Evolutionary conservation across 768 basidiomycete species (phyloP), one percentile per base, ranked within the genome.

Genomic region (Mrakia hoshinonis): DNA sequence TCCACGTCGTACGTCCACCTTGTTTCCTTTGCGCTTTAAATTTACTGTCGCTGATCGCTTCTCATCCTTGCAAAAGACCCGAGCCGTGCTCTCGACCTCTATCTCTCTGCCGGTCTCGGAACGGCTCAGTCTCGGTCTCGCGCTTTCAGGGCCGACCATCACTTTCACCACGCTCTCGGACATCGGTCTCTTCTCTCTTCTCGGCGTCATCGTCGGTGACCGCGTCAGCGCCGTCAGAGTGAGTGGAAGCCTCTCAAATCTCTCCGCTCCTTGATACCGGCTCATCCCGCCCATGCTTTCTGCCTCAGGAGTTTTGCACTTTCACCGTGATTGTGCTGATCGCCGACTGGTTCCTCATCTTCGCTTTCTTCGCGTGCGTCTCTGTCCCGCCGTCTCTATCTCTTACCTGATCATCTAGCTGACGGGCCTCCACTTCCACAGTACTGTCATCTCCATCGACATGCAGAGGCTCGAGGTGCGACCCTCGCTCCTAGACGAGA

Each of bases 321-420:
- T 97, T 98, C 78, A 92, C 92, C 0, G 87, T 92, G 54, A 92
- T 97, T 29, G 92, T 97, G 13, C 84, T 97, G 26, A 89, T 97
- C 38, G 93, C 92, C 20, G 94, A 98, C 78, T 98, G 92, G 92
- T 95, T 94, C 81, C 84, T 98, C 73, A 89, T 95, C 0, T 95
- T 97, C 81, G 73, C 75, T 3, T 76, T 74, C 65, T 76, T 74
- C 64, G 61, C 74, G 58, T 61, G 34, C 31, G 55, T 61, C 26
- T 13, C 62, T 66, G 4, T 97, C 95, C 81, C 83, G 94, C 74
- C 90, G 4, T 38, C 34, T 31, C 94, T 9, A 92, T 96, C 24
- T 74, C 76, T 67, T 15, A 4, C 38, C 15, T 48, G 52, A 24
- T 2, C 11, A 22, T 48, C 43, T 11, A 6, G 18, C 46, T 64